Percentiles rank a stretch among this genome's conserved stretches.
These are phyloP conservation scores for Aspergillus sp. DNA, from an alignment of 2,329 filamentous ascomycete species.

Conservation along the genomic window DNA sequence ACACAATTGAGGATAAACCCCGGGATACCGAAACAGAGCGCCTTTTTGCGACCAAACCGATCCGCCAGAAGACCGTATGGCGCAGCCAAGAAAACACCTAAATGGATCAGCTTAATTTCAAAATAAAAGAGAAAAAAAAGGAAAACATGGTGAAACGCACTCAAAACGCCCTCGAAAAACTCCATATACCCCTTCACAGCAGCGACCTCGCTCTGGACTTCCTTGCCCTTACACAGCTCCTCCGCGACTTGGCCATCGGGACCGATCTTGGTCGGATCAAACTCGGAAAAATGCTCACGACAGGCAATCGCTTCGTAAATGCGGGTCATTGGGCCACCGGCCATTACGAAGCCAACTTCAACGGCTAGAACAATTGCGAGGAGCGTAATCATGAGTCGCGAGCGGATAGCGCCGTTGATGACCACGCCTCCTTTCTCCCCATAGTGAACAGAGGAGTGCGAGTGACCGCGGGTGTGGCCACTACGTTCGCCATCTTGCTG, in stretches of 20 bases:
- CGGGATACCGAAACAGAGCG: slow-evolving; percentile 44
- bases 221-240: slow-evolving; percentile 51
- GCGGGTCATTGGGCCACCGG: slow-evolving; percentile 47
- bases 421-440: slow-evolving; percentile 10
- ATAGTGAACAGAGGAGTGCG: background rate
- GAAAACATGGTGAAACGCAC: slow-evolving; percentile 23
- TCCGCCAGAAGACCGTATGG: slow-evolving; percentile 53
- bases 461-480: background rate
- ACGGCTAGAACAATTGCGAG: slow-evolving; percentile 45
- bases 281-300: slow-evolving; percentile 43
- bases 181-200: slow-evolving; percentile 53
- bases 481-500: background rate
- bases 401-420: slow-evolving; percentile 28
- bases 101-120: background rate
- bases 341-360: slow-evolving; percentile 48
- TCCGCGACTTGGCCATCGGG: slow-evolving; percentile 46
- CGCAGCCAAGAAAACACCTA: slow-evolving; percentile 48
- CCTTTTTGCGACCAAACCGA: slow-evolving; percentile 47
- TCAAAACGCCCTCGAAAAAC: slow-evolving; percentile 47
- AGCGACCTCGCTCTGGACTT: slow-evolving; percentile 50
- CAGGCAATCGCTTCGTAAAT: slow-evolving; percentile 53
- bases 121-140: background rate
- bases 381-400: slow-evolving; percentile 42
- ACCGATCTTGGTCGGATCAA: slow-evolving; percentile 46
- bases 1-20: slow-evolving; percentile 40